A percentile compares a stretch with the other conserved stretches of the same genome.
These are phyloP conservation scores for Tuber umbilicatum DNA, from an alignment of 495 filamentous ascomycete genomes.

Conservation along the genomic window DNA sequence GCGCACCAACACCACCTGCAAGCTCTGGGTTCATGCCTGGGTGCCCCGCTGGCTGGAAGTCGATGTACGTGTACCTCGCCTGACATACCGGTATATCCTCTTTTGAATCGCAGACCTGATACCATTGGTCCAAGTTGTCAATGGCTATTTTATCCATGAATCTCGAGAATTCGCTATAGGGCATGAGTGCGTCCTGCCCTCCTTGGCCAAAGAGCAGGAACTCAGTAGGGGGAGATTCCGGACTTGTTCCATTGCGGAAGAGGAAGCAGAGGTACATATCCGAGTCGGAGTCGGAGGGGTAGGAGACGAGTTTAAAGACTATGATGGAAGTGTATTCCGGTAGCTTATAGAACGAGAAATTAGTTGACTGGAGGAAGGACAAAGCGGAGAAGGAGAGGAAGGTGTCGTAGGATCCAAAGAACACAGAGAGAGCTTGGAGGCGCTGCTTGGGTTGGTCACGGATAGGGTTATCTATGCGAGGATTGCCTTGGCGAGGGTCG, in stretches of 20 bases:
- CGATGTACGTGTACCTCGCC: slow-evolving; percentile 32
- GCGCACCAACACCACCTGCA: slow-evolving; percentile 53
- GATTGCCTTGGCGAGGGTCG: slow-evolving; percentile 60
- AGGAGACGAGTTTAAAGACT: slow-evolving; percentile 68
- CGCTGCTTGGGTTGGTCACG: slow-evolving; percentile 51
- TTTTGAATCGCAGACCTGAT: slow-evolving; percentile 56
- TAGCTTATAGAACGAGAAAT: slow-evolving; percentile 60
- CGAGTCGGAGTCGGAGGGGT: slow-evolving; percentile 44
- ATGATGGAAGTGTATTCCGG: slow-evolving; percentile 63
- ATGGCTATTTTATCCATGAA: slow-evolving; percentile 59
- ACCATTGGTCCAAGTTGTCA: slow-evolving; percentile 59
- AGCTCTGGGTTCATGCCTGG: slow-evolving; percentile 34
- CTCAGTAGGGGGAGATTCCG: slow-evolving; percentile 45
- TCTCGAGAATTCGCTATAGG: slow-evolving; percentile 57
- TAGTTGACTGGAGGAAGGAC: slow-evolving; percentile 50
- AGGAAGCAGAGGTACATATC: slow-evolving; percentile 69
- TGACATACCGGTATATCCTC: slow-evolving; percentile 59
- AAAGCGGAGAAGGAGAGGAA: slow-evolving; percentile 72
- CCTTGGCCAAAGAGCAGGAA: slow-evolving; percentile 64
- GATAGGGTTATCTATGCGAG: slow-evolving; percentile 57
- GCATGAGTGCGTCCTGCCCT: slow-evolving; percentile 49
- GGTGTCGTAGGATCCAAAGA: slow-evolving; percentile 65
- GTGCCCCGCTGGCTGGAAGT: neutral
- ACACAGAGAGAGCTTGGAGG: slow-evolving; percentile 52
- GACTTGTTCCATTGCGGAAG: slow-evolving; percentile 66